phyloP scores from a whole-genome alignment of 148 eudicot genomes.

The Mesembryanthemum crystallinum region DNA sequence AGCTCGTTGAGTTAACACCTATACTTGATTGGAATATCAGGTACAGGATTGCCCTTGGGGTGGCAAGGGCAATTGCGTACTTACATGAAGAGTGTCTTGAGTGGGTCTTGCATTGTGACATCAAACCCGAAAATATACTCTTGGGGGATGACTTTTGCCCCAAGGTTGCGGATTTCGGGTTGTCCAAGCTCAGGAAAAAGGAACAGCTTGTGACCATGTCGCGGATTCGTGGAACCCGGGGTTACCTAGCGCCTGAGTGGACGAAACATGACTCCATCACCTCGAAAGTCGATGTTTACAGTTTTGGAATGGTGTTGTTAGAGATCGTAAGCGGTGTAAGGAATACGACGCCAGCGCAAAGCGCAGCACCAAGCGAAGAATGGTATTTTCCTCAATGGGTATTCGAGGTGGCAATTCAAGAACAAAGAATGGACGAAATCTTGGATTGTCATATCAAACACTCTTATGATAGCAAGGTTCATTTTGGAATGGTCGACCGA shows the following conservation, averaged over 20 bases:
- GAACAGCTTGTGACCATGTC: slow-evolving; percentile 65
- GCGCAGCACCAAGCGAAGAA: slow-evolving; percentile 54
- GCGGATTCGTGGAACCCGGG: slow-evolving; percentile 64
- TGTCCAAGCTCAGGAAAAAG: slow-evolving; percentile 71
- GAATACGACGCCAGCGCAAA: slow-evolving; percentile 42
- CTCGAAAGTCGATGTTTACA: slow-evolving; percentile 79
- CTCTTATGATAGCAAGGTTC: slow-evolving; percentile 45
- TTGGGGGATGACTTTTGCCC: slow-evolving; percentile 89
- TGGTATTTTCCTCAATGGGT: slow-evolving; percentile 90
- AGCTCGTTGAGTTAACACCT: slow-evolving; percentile 31
- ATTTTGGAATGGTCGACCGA: slow-evolving; percentile 54
- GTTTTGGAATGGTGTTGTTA: slow-evolving; percentile 73
- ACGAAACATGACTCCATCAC: slow-evolving; percentile 52
- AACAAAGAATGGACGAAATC: slow-evolving; percentile 61
- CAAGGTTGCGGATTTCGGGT: slow-evolving; percentile 75
- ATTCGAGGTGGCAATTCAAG: slow-evolving; percentile 62
- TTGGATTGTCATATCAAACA: slow-evolving; percentile 58
- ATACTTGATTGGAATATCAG: slow-evolving; percentile 80
- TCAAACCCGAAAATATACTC: slow-evolving; percentile 86
- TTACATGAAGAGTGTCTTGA: slow-evolving; percentile 83
- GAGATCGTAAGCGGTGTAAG: slow-evolving; percentile 71
- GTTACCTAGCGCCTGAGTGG: slow-evolving; percentile 95
- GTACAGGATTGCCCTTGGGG: slow-evolving; percentile 80
- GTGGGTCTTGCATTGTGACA: slow-evolving; percentile 89
- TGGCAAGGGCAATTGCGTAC: slow-evolving; percentile 89